Base-by-base conservation (phyloP, 441 rosid genomes). In the Flueggea neowawraea region DNA sequence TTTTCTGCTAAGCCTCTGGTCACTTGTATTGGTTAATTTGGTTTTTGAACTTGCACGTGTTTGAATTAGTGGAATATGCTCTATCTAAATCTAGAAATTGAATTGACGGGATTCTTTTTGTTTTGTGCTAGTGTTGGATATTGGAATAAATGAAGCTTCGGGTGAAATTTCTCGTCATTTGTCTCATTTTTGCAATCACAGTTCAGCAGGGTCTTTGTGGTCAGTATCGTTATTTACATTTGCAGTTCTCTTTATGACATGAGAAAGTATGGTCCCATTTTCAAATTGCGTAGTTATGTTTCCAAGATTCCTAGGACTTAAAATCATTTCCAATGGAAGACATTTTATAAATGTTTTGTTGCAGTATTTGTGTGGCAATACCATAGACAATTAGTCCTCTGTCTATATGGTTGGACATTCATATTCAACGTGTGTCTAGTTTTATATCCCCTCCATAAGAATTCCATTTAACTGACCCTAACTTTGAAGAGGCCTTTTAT, bases 201-300 rank as follows among this genome's bases (percentile, higher is more conserved):
- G 36, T 87, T 75, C 89, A 73, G 54, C 88, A 41, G 62, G 77
- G 83, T 71, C 65, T 80, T 70, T 81, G 88, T 69, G 91, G 98
- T 92, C 61, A 80, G 84, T 80, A 65, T 62, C 1, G 28, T 22
- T 22, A 22, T 22, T 22, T 22, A 22, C 28, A 22, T 49, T 11
- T 31, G 17, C 12, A 16, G 13, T 54, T 54, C 33, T 17, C 28
- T 28, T 22, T 12, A 15, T 9, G 4, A 16, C 31, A 4, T 15
- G 10, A 28, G 6, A 31, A 10, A 10, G 7, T 6, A 43, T 6
- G 28, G 28, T 22, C 28, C 28, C 17, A 6, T 5, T 53, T 0
- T 53, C 31, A 6, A 53, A 4, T 57, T 55, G 47, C 31, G 39
- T 39, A 43, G 12, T 62, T 52, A 52, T 31, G 6, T 51, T 41